Base-by-base conservation (phyloP, 73 alveolate species). In the Tetrahymena borealis region DNA sequence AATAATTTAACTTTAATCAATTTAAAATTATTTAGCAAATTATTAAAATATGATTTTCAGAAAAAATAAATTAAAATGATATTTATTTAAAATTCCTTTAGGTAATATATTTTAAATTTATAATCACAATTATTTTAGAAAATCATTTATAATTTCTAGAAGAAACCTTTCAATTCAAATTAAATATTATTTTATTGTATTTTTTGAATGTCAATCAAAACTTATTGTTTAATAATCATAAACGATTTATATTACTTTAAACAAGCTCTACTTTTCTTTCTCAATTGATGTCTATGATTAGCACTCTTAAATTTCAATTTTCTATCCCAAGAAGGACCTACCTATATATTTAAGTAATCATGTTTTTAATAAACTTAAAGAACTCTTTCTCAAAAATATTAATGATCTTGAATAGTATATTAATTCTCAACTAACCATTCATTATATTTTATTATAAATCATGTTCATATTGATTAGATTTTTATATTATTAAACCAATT, bases 201-300 rank as follows among this genome's bases (percentile, higher is more conserved):
- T 60, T 60, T 60, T 60, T 32, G 85, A 39, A 32, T 60, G 20
- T 20, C n/a, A n/a, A n/a, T n/a, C n/a, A 60, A 60, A 60, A n/a
- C 3, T 24, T 60, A 32, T 60, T 60, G 28, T 60, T 60, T 60
- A 60, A 16, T 24, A 24, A 24, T 60, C 5, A 20, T 18, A 2
- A n/a, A 60, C 13, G 1, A 60, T 60, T 60, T 60, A 60, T 60
- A 60, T 60, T 60, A 60, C 85, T 60, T 60, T 60, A 60, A 60
- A 60, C 85, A 60, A 60, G 85, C 85, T 60, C 85, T 60, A 60
- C 85, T 60, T 60, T 60, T 60, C 85, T 60, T 60, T 60, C 85
- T 60, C 85, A 60, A 60, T 60, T 60, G 28, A 60, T 60, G 85
- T 13, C 85, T 32, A 60, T 60, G 85, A n/a, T 60, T 60, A 20